Conservation (phyloP, 805 yeast genomes). For the Groenewaldozyma salmanticensis region DNA sequence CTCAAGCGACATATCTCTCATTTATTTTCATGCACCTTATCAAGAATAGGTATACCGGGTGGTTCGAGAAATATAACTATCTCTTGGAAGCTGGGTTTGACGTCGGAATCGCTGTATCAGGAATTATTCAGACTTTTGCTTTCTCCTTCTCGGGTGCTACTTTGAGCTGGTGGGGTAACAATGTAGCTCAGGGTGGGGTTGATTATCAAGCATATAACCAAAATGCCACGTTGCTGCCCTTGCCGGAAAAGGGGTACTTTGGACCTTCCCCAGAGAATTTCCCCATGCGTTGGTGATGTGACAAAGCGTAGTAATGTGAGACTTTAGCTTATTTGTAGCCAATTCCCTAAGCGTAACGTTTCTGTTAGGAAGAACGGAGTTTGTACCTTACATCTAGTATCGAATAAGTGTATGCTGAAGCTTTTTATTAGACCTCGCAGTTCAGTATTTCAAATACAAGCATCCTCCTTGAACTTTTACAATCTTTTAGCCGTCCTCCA, state of each 20-base stretch:
- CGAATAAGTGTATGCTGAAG: no score
- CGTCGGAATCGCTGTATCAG: conserved; percentile 55
- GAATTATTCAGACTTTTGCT: conserved; percentile 46
- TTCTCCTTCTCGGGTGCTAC: conserved; percentile 35
- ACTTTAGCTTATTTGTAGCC: no score
- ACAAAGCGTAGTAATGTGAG: no score
- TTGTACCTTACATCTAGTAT: no score
- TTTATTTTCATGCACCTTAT: conserved; percentile 38
- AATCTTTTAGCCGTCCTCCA: no score
- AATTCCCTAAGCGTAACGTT: background rate
- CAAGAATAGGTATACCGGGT: conserved; percentile 37
- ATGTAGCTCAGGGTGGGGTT: conserved; percentile 11
- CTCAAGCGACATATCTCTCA: conserved; percentile 33
- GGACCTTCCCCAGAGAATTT: conserved; percentile 12
- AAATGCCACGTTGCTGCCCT: conserved; percentile 7
- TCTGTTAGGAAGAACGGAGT: no score
- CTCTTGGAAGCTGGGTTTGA: conserved; percentile 47
- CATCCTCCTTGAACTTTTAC: no score
- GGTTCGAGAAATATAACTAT: conserved; percentile 47
- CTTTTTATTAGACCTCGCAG: no score
- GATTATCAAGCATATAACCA: conserved; percentile 7
- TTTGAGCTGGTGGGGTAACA: conserved; percentile 44
- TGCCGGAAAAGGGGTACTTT: conserved; percentile 14
- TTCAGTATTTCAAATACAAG: no score
- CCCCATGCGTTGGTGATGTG: conserved; percentile 5